A percentile compares a stretch with the other conserved stretches of the same genome.
Conservation (phyloP, 176 grass and related monocot species). For the Avena insularis region DNA sequence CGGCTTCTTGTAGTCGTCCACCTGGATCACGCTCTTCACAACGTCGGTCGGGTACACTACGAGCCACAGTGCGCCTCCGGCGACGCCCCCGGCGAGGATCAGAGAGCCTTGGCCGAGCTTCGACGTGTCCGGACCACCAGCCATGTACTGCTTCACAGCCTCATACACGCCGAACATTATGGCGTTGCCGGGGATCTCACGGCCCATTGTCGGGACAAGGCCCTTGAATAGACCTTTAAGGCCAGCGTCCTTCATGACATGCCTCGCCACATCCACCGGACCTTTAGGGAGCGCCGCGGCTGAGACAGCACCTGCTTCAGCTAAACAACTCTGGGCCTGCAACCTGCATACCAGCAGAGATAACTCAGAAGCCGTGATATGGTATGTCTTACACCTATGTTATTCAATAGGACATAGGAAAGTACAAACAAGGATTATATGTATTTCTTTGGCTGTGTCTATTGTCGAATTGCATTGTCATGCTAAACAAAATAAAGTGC, state of each 20-base stretch:
- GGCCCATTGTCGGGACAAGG: slow-evolving; percentile 71
- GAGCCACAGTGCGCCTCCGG: slow-evolving; percentile 70
- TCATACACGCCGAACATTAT: slow-evolving; percentile 93
- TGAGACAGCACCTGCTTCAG: slow-evolving; percentile 43
- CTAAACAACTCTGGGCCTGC: slow-evolving; percentile 81
- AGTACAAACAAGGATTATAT: background rate
- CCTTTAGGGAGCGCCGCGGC: slow-evolving; percentile 60
- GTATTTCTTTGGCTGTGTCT: background rate
- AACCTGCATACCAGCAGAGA: slow-evolving; percentile 48
- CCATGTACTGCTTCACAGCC: slow-evolving; percentile 69
- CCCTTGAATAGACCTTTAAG: slow-evolving; percentile 77
- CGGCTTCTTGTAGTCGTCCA: slow-evolving; percentile 89
- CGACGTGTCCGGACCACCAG: slow-evolving; percentile 72
- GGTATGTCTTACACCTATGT: background rate
- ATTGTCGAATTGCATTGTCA: background rate
- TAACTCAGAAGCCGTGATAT: background rate
- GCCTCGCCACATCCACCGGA: slow-evolving; percentile 85
- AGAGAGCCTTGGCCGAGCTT: slow-evolving; percentile 64
- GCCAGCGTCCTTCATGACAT: slow-evolving; percentile 76
- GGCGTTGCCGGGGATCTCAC: slow-evolving; percentile 87
- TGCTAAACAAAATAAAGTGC: background rate
- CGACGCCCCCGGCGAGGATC: slow-evolving; percentile 74
- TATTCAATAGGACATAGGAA: background rate
- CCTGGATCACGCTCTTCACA: slow-evolving; percentile 93
- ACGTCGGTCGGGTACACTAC: slow-evolving; percentile 84